Base-by-base conservation (phyloP, 495 filamentous ascomycete species). In the Penicillium egyptiacum region DNA sequence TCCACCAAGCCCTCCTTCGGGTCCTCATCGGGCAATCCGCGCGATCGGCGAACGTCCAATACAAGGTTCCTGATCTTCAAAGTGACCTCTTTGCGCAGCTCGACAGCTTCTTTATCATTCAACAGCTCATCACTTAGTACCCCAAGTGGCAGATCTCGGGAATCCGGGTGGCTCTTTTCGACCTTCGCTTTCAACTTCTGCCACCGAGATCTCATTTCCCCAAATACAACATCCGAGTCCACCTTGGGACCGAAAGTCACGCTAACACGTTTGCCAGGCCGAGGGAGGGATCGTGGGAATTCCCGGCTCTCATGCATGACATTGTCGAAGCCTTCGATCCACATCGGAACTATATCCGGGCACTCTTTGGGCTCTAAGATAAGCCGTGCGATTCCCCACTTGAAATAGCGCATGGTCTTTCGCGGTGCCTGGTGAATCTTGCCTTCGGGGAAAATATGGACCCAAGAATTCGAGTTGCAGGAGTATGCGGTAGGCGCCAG, bases 391-490 rank as follows among this genome's bases (percentile, higher is more conserved):
- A 97, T 76, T 6, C 94, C 94, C 94, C 94, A 98, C 71, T 94
- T 96, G 82, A 96, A 96, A 75, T 98, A 98, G 11, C 93, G 88
- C 83, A 97, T 87, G 35, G 85, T 83, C 59, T 86, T 84, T 30
- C 79, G 70, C 3, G 88, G 84, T 54, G 92, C 84, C 75, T 98
- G 94, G 72, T 98, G 92, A 22, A 96, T 89, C 60, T 86, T 87
- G 14, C 91, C 94, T 71, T 98, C 94, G 35, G 94, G 94, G 73
- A 97, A 98, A 42, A 98, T 88, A 72, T 98, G 94, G 3, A 98
- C 75, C 94, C 93, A 97, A 39, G 80, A 79, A 71, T 88, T 77
- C 3, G 85, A 83, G 57, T 82, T 78, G 65, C 72, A 80, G 22
- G 76, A 58, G 74, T 84, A 93, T 47, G 84, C 87, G 14, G 77